These are phyloP conservation scores for Centrapalus pauciflorus DNA, from an alignment of 129 eudicot genomes.

Conservation along the genomic window DNA sequence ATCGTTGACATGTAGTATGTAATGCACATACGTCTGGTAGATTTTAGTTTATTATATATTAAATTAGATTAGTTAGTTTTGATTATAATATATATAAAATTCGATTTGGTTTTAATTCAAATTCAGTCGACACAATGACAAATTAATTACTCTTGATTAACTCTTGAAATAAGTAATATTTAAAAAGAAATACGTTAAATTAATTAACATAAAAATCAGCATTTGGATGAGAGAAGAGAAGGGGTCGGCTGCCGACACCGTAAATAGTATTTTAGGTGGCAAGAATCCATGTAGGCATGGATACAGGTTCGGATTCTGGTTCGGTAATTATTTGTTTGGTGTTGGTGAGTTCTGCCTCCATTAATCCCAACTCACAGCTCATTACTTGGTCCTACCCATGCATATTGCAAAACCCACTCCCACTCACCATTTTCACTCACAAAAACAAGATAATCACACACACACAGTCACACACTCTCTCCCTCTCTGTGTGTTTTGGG, in stretches of 20 bases:
- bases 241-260: constrained; percentile 56
- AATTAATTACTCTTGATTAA: no score
- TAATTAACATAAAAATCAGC: neutral
- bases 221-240: no score
- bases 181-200: neutral
- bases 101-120: no score
- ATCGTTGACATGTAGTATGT: no score
- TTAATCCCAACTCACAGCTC: constrained; percentile 26
- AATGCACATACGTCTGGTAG: no score
- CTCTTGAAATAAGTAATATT: no score
- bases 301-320: constrained; percentile 29
- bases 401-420: constrained; percentile 18
- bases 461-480: constrained; percentile 6
- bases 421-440: constrained; percentile 15
- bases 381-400: constrained; percentile 25
- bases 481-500: constrained; percentile 2
- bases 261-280: constrained; percentile 13
- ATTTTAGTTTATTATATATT: no score
- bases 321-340: constrained; percentile 29
- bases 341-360: constrained; percentile 15
- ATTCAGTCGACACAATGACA: no score
- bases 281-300: constrained; percentile 36
- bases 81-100: no score
- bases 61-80: no score
- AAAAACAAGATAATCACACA: constrained; percentile 1